A percentile compares a stretch with the other conserved stretches of the same genome.
phyloP scores from a whole-genome alignment of 352 stramenopile species.

The Globisporangium polare region DNA sequence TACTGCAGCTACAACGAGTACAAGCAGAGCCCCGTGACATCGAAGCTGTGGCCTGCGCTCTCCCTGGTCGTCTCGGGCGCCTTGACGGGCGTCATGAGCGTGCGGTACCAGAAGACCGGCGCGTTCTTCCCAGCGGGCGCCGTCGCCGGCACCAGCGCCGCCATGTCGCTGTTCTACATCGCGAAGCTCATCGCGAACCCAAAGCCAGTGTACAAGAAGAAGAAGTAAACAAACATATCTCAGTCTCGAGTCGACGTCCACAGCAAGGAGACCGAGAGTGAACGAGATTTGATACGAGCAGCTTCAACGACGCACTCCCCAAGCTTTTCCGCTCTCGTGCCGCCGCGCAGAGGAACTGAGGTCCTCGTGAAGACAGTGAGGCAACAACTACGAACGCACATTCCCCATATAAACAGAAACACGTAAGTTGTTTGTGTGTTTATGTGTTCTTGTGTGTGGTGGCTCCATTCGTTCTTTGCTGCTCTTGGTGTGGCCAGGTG shows the following conservation, averaged over 20 bases:
- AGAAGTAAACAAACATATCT: constrained; percentile 23
- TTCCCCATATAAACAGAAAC: constrained; percentile 8
- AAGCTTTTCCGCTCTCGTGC: too few species aligned
- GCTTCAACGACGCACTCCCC: not conserved
- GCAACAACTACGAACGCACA: not conserved
- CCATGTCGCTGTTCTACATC: constrained; percentile 81
- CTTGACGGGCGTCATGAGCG: constrained; percentile 72
- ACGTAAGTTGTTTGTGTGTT: constrained; percentile 5
- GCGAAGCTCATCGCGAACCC: constrained; percentile 55
- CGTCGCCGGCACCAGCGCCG: constrained; percentile 53
- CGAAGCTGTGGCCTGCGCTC: constrained; percentile 74
- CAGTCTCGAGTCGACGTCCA: not conserved
- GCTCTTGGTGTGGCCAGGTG: not conserved
- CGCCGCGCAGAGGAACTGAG: not conserved
- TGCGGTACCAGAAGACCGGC: constrained; percentile 71
- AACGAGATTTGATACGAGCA: not conserved
- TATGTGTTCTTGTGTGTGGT: not conserved
- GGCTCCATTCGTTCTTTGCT: not conserved
- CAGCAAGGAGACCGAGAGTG: not conserved
- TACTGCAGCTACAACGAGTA: constrained; percentile 87
- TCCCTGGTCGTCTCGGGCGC: constrained; percentile 57
- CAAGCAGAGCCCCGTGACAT: constrained; percentile 70
- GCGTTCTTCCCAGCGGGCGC: constrained; percentile 72
- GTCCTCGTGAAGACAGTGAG: not conserved
- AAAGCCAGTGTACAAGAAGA: constrained; percentile 85